Base-by-base conservation (phyloP, 1,284 basidiomycete species). In the Kwoniella shivajii region DNA sequence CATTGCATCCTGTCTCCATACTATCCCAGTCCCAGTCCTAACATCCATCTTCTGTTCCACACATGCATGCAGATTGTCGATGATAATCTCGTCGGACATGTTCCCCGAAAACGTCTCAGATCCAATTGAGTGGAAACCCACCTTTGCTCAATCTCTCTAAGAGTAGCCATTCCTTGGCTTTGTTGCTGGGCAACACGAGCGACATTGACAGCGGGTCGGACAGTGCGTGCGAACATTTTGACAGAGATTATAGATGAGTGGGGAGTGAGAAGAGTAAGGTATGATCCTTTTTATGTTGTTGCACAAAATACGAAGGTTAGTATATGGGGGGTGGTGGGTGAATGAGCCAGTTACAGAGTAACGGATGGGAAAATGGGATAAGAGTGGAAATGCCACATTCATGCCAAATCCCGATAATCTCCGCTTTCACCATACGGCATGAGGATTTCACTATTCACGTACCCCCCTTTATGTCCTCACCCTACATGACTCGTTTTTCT, bases 81-180 rank as follows among this genome's bases (percentile, higher is more conserved):
- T 16, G 36, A 29, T 26, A 20, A 24, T 37, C 6, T 37, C 42
- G 20, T 43, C 46, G 45, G 49, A 59, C 34, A 29, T 34, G 13
- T 52, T 16, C 2, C 27, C 49, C 55, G 39, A 51, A 44, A 43
- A 38, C 13, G 36, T 13, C 20, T 41, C 2, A 36, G 16, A 38
- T 18, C 37, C 16, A 29, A n/a, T n/a, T n/a, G n/a, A n/a, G n/a
- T n/a, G n/a, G n/a, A 20, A 39, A 76, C 77, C 59, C 66, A 78
- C 74, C 95, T 89, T 78, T 90, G 81, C 83, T 99, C 96, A 73
- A 98, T 90, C 82, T 99, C 95, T 74, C 93, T 88, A 67, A 99
- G 88, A 59, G 95, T 97, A 47, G 93, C 94, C 90, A 94, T 93
- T 79, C 92, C 92, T 78, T 84, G 80, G 69, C 82, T 82, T 59